Evolutionary conservation across 108 stramenopile species (phyloP).

Genomic region (Phaeodactylum tricornutum): DNA sequence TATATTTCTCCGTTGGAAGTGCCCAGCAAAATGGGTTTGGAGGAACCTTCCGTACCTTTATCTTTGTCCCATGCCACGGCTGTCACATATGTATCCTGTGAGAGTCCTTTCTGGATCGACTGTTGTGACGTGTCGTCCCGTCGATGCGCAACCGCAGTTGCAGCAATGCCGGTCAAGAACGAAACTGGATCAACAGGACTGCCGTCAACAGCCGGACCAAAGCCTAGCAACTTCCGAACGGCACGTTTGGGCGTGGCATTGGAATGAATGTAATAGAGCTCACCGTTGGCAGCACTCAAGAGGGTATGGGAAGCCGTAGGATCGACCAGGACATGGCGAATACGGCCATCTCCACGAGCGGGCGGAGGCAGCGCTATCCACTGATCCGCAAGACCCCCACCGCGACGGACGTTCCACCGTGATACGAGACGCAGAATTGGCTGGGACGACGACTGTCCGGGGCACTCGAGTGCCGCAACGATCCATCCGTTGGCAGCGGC

Average conservation of each 20-base stretch:
- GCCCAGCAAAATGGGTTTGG: slow-evolving; percentile 61
- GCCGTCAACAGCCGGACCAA: slow-evolving; percentile 65
- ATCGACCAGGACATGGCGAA: slow-evolving; percentile 67
- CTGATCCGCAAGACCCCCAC: slow-evolving; percentile 22
- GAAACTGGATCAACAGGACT: slow-evolving; percentile 11
- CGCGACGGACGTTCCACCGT: slow-evolving; percentile 51
- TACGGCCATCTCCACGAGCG: slow-evolving; percentile 21
- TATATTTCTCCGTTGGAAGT: slow-evolving; percentile 73
- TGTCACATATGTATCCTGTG: slow-evolving; percentile 67
- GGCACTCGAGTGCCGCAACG: slow-evolving; percentile 66
- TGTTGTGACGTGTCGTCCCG: slow-evolving; percentile 2
- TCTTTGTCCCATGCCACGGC: slow-evolving; percentile 78
- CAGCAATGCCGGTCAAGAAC: slow-evolving; percentile 25
- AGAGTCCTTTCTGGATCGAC: slow-evolving; percentile 42
- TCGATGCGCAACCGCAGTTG: slow-evolving; percentile 10
- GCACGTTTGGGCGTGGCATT: slow-evolving; percentile 13
- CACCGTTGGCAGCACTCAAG: slow-evolving; percentile 63
- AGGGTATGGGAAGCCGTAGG: slow-evolving; percentile 77
- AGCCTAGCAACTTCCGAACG: slow-evolving; percentile 49
- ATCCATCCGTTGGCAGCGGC: slow-evolving; percentile 80
- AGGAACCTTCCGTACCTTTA: slow-evolving; percentile 73
- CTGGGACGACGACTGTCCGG: slow-evolving; percentile 1
- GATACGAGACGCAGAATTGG: slow-evolving; percentile 25
- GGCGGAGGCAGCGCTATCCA: slow-evolving; percentile 38
- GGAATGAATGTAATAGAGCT: slow-evolving; percentile 73